Evolutionary conservation across 129 eudicot genomes (phyloP).

Genomic region (Erigeron canadensis): DNA sequence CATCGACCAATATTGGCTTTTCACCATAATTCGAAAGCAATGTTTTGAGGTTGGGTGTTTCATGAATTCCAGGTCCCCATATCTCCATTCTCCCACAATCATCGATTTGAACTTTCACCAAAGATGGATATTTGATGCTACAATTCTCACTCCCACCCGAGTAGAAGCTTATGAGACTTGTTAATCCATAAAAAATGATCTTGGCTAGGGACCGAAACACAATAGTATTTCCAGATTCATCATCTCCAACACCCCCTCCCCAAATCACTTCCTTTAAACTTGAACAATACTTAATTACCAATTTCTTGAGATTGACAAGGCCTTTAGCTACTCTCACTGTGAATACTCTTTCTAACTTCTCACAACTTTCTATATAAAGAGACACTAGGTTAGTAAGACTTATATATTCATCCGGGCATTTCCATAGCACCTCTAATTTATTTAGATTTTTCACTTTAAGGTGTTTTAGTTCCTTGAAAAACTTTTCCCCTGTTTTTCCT

Average conservation of each 20-base stretch:
- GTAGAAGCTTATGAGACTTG: background rate
- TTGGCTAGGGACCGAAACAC: background rate
- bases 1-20: too few relatives aligned
- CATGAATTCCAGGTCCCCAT: too few relatives aligned
- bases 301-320: background rate
- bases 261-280: background rate
- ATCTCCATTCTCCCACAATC: too few relatives aligned
- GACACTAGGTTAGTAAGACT: background rate
- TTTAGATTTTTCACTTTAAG: background rate
- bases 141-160: background rate
- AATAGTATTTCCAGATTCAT: background rate
- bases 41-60: too few relatives aligned
- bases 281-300: background rate
- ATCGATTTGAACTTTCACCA: too few relatives aligned
- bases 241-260: background rate
- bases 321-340: background rate
- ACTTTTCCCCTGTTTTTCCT: background rate
- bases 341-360: background rate
- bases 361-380: background rate
- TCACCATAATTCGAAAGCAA: too few relatives aligned
- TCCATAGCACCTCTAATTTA: background rate
- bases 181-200: too few relatives aligned
- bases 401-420: background rate
- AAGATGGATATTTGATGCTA: too few relatives aligned
- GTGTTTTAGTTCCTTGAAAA: background rate